Evolutionary conservation across 2,329 filamentous ascomycete genomes (phyloP).

Genomic region (Fusarium dlaminii): DNA sequence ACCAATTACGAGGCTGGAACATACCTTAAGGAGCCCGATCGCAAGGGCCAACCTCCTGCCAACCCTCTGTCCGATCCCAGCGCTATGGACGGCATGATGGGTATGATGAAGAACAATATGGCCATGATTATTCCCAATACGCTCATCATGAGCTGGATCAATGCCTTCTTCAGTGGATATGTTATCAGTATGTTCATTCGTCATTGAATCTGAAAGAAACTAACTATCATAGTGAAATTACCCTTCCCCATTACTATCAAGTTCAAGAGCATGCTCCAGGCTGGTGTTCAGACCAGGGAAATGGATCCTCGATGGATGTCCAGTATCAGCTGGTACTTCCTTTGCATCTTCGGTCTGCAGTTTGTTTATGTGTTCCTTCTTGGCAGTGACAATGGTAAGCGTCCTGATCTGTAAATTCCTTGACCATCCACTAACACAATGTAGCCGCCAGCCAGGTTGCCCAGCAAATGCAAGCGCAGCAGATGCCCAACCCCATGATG

Average conservation of each 20-base stretch:
- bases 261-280: slow-evolving; percentile 99
- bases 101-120: slow-evolving; percentile 99
- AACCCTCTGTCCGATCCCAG: slow-evolving; percentile 96
- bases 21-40: slow-evolving; percentile 90
- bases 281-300: slow-evolving; percentile 93
- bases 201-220: background rate
- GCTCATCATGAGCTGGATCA: slow-evolving; percentile 99
- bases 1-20: slow-evolving; percentile 84
- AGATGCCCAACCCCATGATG: slow-evolving; percentile 68
- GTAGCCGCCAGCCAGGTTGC: slow-evolving; percentile 90
- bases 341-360: slow-evolving; percentile 96
- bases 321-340: slow-evolving; percentile 97
- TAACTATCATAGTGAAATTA: slow-evolving; percentile 76
- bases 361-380: slow-evolving; percentile 97
- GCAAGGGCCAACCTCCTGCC: slow-evolving; percentile 83
- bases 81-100: slow-evolving; percentile 99
- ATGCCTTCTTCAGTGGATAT: slow-evolving; percentile 97
- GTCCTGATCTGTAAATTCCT: background rate
- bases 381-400: slow-evolving; percentile 92
- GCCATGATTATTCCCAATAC: slow-evolving; percentile 99
- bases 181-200: slow-evolving; percentile 79
- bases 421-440: slow-evolving; percentile 19
- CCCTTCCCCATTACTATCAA: slow-evolving; percentile 98
- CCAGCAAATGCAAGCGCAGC: slow-evolving; percentile 83
- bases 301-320: slow-evolving; percentile 99